Evolutionary conservation across 306 rosid genomes (phyloP), one percentile per base, ranked within the genome.

Genomic region (Vigna hirtella): DNA sequence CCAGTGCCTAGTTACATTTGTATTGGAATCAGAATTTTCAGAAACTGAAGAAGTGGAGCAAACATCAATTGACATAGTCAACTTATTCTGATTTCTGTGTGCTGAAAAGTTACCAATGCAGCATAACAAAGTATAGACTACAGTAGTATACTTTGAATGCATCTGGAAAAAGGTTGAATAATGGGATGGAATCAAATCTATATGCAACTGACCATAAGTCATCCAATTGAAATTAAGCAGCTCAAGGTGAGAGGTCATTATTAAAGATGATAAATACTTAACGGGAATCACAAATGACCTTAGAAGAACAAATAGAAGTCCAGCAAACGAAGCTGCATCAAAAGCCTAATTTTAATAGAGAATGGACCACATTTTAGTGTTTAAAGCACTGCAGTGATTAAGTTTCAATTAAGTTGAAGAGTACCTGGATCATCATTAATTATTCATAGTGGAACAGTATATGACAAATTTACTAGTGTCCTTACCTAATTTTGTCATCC

Each of bases 401-500:
- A 84, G 86, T 82, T 62, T 18, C n/a, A 24, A 70, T 65, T 76
- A 55, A 65, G 32, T 86, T 49, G 70, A 40, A 40, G 48, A 70
- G 70, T 73, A 78, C 83, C 76, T 10, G 51, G 66, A 76, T 57
- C 69, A 74, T 79, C 57, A 74, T 80, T 79, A 78, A 79, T 66
- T 50, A 83, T 65, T 70, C 84, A 58, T 53, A 61, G 88, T 81
- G 73, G 77, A 80, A 77, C 80, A 67, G 16, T 70, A 47, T 57
- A 66, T 83, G 79, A 81, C 70, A 13, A 74, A 56, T 82, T 59
- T 28, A 52, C 61, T 83, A 77, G 73, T 42, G 47, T 42, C 55
- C 76, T 53, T 49, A 79, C 86, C 85, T 81, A 80, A 80, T 80
- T 79, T 65, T 72, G 24, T 38, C 47, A 63, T 58, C 82, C 69